phyloP scores from a whole-genome alignment of 129 eudicot genomes.

The carrot (Daucus carota) region DNA sequence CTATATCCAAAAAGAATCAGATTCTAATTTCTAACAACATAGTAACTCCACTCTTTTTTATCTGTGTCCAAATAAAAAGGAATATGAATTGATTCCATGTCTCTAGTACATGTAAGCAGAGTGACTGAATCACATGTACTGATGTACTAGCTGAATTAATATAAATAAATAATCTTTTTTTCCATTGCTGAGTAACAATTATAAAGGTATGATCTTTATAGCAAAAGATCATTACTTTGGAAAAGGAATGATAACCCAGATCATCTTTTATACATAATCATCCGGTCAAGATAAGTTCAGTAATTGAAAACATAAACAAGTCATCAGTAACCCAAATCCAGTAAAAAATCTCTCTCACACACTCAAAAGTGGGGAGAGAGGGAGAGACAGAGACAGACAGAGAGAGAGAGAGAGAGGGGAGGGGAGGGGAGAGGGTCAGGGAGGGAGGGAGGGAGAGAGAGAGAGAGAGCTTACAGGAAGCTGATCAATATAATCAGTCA shows the following conservation, averaged over 20 bases:
- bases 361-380: neutral
- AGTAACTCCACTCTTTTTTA: neutral
- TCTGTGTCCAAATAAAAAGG: neutral
- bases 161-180: neutral
- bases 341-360: neutral
- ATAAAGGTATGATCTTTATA: neutral
- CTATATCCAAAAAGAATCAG: neutral
- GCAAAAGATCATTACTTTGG: neutral
- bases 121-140: neutral
- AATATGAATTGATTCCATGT: neutral
- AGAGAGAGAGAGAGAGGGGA: neutral
- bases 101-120: neutral
- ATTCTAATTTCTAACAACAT: neutral
- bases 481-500: conserved; percentile 70
- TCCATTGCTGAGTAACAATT: neutral
- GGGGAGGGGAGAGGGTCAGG: neutral
- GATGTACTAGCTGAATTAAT: neutral
- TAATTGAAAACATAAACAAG: neutral
- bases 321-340: neutral
- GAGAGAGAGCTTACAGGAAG: conserved; percentile 44
- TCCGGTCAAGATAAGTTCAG: neutral
- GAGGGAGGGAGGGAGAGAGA: neutral
- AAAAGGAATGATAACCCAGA: neutral
- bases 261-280: neutral
- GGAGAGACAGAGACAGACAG: neutral